Percentiles rank a stretch among this genome's conserved stretches.
Conservation (phyloP, 352 stramenopile species). For the Globisporangium spinosum region DNA sequence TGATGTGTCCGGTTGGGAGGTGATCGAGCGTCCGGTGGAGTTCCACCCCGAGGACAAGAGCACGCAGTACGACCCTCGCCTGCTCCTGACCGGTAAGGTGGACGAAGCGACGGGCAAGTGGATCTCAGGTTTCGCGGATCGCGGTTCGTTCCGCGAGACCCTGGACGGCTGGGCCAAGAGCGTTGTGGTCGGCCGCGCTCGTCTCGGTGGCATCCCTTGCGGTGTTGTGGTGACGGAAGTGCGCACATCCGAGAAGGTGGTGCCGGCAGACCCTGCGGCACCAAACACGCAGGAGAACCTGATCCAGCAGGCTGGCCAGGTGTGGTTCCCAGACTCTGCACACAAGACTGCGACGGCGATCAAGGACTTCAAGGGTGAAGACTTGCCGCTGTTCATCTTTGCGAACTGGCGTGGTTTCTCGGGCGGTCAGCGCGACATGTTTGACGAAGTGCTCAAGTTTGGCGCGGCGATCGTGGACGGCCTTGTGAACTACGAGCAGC, state of each 20-base stretch:
- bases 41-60: constrained; percentile 91
- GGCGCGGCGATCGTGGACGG: constrained; percentile 99
- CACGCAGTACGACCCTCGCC: constrained; percentile 95
- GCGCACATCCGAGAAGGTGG: constrained; percentile 94
- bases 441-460: constrained; percentile 99
- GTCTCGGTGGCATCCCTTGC: constrained; percentile 97
- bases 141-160: constrained; percentile 97
- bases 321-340: constrained; percentile 99
- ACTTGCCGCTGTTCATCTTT: constrained; percentile 99
- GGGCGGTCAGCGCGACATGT: constrained; percentile 99
- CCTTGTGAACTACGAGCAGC: constrained; percentile 98
- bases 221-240: constrained; percentile 99
- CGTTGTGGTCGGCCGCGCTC: constrained; percentile 96
- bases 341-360: constrained; percentile 99
- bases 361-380: constrained; percentile 98
- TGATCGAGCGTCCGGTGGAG: constrained; percentile 86
- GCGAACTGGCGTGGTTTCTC: constrained; percentile 99
- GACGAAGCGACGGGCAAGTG: constrained; percentile 80
- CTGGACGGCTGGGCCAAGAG: constrained; percentile 99
- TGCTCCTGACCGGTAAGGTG: constrained; percentile 86
- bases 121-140: constrained; percentile 96
- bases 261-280: constrained; percentile 97
- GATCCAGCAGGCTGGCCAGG: constrained; percentile 97
- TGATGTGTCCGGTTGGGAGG: constrained; percentile 78
- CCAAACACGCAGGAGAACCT: constrained; percentile 95